Evolutionary conservation across 148 eudicot species (phyloP), one percentile per base, ranked within the genome.

Genomic region (Rheum nobile): DNA sequence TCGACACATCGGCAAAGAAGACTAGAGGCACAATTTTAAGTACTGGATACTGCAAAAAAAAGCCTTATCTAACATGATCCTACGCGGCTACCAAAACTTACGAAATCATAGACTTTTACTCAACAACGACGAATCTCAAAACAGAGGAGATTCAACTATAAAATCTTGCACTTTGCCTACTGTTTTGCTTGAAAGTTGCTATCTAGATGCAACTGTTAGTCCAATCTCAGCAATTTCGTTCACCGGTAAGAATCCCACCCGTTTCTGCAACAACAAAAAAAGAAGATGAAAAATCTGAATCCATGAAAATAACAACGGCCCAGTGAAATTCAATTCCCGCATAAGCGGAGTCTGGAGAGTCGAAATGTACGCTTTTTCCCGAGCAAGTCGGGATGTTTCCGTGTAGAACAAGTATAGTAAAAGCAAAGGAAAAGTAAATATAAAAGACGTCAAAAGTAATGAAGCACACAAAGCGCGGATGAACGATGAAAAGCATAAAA

Each of bases 231-330:
- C 34, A 26, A 59, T 82, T 72, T 91, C 89, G 35, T 42, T 82
- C 16, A 89, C 72, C 1, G 93, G 89, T 84, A 84, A 5, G 75
- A 91, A 91, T 17, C 86, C 88, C 37, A 91, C 97, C 22, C 87
- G 84, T 70, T 85, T 91, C 97, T 89, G 97, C 77, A 77, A 72
- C 22, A 44, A 59, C 13, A 26, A 28, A 8, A 19, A 48, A 19
- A 4, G 22, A n/a, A 17, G 24, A 21, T 8, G 21, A 50, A 10
- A 42, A 43, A 43, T 43, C 16, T n/a, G n/a, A n/a, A n/a, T n/a
- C n/a, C n/a, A n/a, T n/a, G n/a, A n/a, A n/a, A n/a, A n/a, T n/a
- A n/a, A n/a, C n/a, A n/a, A n/a, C n/a, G n/a, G n/a, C n/a, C n/a
- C n/a, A n/a, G n/a, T n/a, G n/a, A n/a, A n/a, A n/a, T n/a, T n/a